Conservation (phyloP, 768 basidiomycete genomes). For the Solioccasus polychromus region DNA sequence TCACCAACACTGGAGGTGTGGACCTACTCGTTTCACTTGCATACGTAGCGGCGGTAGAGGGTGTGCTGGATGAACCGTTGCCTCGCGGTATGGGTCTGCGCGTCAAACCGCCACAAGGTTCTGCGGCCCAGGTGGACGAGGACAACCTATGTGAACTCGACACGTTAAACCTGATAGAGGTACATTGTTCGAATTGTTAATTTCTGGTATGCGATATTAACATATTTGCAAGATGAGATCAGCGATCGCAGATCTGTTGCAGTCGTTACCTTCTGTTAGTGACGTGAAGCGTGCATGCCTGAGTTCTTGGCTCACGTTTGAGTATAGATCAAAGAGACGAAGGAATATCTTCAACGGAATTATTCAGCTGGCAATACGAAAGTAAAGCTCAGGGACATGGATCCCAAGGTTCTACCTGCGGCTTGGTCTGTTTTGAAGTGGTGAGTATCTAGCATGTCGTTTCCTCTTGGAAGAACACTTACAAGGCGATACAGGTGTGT, state of each 20-base stretch:
- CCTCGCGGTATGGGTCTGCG: conserved; percentile 59
- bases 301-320: background rate
- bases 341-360: conserved; percentile 51
- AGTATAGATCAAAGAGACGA: conserved; percentile 53
- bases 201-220: no score
- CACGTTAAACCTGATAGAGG: conserved; percentile 35
- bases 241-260: conserved; percentile 42
- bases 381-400: conserved; percentile 52
- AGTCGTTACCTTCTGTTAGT: conserved; percentile 48
- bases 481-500: conserved; percentile 49
- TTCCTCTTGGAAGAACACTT: background rate
- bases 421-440: conserved; percentile 68
- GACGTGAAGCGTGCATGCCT: background rate
- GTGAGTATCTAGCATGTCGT: conserved; percentile 28
- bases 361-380: conserved; percentile 49
- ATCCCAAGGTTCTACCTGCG: conserved; percentile 47
- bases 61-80: conserved; percentile 52
- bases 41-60: conserved; percentile 53
- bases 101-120: conserved; percentile 33
- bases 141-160: conserved; percentile 56
- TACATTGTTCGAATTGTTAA: conserved; percentile 43
- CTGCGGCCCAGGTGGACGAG: background rate
- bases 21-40: conserved; percentile 67
- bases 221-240: no score
- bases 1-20: conserved; percentile 58